Evolutionary conservation across 805 yeast genomes (phyloP), one percentile per base, ranked within the genome.

Genomic region (Lachancea waltii): DNA sequence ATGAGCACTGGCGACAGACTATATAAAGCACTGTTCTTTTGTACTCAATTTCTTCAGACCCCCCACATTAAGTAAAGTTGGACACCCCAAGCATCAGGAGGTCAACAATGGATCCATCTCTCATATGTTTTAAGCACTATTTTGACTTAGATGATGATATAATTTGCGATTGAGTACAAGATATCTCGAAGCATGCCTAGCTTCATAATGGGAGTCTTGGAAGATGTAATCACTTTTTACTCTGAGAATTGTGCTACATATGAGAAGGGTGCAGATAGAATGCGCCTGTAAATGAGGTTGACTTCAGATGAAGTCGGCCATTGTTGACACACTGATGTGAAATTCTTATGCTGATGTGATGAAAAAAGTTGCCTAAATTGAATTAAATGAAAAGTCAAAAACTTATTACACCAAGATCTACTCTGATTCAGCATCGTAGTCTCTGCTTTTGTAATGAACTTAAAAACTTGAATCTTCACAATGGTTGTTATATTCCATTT

Each of bases 131-230:
- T 17, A 24, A 30, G 22, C n/a, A 11, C 14, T 26, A 7, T 8
- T 7, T 23, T 11, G 22, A n/a, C 23, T 32, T 39, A 25, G 22
- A 58, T 68, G 76, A 70, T 70, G 76, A 67, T 62, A 63, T 71
- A 72, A 72, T 71, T 71, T 71, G 76, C 76, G 76, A 64, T 71
- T 64, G 66, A 72, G 65, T 54, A 50, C 57, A 46, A 46, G 39
- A 44, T 46, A 47, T 46, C 64, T 63, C 61, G 72, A 60, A 57
- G 64, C 73, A 61, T 58, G 73, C 72, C 74, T 67, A 66, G 69
- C 67, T 59, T 62, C 65, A 56, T 42, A 54, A 54, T 47, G 58
- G 69, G 64, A 46, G 48, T 46, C 46, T 48, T 52, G 57, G 44
- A 57, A 45, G 30, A 62, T 65, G 70, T 64, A 66, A 64, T 55